Evolutionary conservation across 257 asterid species (phyloP).

Genomic region (Prunella vulgaris): DNA sequence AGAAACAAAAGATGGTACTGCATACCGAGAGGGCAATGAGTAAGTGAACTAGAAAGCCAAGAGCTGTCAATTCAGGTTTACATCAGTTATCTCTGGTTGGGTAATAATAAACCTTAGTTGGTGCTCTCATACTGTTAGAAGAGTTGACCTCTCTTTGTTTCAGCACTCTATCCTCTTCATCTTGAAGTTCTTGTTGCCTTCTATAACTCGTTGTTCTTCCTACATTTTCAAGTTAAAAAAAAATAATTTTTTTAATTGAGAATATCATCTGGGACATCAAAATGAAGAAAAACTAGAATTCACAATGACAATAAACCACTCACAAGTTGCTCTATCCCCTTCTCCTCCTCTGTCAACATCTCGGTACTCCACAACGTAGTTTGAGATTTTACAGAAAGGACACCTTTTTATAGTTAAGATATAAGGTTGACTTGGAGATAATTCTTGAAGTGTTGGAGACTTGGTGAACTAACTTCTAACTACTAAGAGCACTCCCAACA

Average conservation of each 20-base stretch:
- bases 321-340: constrained; percentile 91
- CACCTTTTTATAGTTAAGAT: constrained; percentile 64
- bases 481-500: too few relatives aligned
- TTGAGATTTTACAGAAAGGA: constrained; percentile 89
- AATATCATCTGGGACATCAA: constrained; percentile 11
- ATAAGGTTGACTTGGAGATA: too few relatives aligned
- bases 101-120: constrained; percentile 51
- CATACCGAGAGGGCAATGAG: constrained; percentile 19
- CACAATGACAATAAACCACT: constrained; percentile 10
- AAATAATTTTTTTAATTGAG: constrained; percentile 2
- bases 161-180: constrained; percentile 70
- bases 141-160: constrained; percentile 61
- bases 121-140: constrained; percentile 49
- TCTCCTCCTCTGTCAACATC: constrained; percentile 91
- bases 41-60: neutral
- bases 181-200: constrained; percentile 90
- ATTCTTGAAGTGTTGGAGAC: too few relatives aligned
- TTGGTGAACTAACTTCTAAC: too few relatives aligned
- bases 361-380: constrained; percentile 94
- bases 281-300: neutral
- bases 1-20: constrained; percentile 61
- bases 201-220: constrained; percentile 98
- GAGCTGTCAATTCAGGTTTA: neutral
- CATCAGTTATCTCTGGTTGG: constrained; percentile 56
- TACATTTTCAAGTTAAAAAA: constrained; percentile 24